phyloP scores from a whole-genome alignment of 306 rosid genomes.

The Trifolium pratense region DNA sequence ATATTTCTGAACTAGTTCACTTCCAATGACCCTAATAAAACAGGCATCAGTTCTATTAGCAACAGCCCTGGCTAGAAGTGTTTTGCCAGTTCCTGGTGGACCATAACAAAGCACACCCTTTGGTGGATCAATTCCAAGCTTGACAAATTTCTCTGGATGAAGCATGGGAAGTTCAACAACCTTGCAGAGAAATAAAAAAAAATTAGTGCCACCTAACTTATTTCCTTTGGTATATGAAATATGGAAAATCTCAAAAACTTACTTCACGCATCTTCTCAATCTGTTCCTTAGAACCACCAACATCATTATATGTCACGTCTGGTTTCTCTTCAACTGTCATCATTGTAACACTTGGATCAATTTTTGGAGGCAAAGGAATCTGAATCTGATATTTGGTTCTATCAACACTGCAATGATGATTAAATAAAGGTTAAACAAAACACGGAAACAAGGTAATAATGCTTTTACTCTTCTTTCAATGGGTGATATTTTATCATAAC shows the following conservation, averaged over 20 bases:
- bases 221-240: neutral
- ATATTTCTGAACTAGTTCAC: conserved; percentile 97
- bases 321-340: conserved; percentile 99
- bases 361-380: conserved; percentile 97
- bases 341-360: conserved; percentile 98
- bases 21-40: conserved; percentile 97
- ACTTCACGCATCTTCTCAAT: conserved; percentile 98
- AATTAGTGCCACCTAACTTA: conserved; percentile 34
- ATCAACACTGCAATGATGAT: conserved; percentile 74
- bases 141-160: conserved; percentile 97
- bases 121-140: conserved; percentile 99
- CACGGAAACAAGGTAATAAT: conserved; percentile 3
- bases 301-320: conserved; percentile 97
- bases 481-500: conserved; percentile 6
- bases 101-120: conserved; percentile 99
- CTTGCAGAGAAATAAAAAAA: conserved; percentile 48
- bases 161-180: conserved; percentile 99
- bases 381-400: conserved; percentile 98
- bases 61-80: conserved; percentile 98
- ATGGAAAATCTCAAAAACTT: conserved; percentile 27
- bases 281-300: conserved; percentile 98
- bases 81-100: conserved; percentile 99
- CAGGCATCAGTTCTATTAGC: conserved; percentile 99
- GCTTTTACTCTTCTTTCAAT: conserved; percentile 7
- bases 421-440: conserved; percentile 45